phyloP scores from a whole-genome alignment of 1,284 basidiomycete genomes.

The Cystobasidiaceae sp. region DNA sequence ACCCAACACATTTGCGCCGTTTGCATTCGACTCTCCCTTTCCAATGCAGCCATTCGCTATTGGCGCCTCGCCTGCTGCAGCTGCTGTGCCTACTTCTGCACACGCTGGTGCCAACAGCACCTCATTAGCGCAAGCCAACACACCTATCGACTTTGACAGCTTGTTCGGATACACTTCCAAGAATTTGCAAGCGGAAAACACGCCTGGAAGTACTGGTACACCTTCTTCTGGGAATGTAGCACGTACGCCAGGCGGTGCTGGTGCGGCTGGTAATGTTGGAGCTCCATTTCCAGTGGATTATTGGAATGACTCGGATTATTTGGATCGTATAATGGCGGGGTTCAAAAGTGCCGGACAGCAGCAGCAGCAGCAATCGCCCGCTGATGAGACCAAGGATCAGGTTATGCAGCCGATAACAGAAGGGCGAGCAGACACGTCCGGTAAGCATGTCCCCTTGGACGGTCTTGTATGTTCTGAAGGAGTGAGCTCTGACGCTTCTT shows the following conservation, averaged over 20 bases:
- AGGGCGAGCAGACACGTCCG: no score
- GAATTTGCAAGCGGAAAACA: background rate
- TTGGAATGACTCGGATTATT: slow-evolving; percentile 20
- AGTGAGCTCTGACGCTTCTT: no score
- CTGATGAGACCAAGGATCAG: no score
- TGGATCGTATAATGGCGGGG: slow-evolving; percentile 8
- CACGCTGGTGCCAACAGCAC: background rate
- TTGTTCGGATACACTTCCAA: slow-evolving; percentile 5
- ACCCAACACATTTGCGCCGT: slow-evolving; percentile 10
- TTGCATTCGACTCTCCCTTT: slow-evolving; percentile 17
- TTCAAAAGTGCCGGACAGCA: background rate
- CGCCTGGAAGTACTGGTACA: background rate
- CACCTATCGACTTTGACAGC: slow-evolving; percentile 19
- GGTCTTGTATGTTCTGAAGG: no score
- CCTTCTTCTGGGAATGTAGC: no score
- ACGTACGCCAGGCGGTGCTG: no score
- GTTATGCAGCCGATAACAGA: no score
- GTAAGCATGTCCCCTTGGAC: no score
- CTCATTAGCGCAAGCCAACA: background rate
- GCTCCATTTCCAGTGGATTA: slow-evolving; percentile 10
- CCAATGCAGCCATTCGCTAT: slow-evolving; percentile 7
- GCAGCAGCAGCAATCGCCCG: background rate
- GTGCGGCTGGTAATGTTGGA: background rate
- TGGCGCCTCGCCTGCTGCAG: background rate
- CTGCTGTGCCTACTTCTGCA: no score